Percentiles rank a stretch among this genome's conserved stretches.
Conservation (phyloP, 2,329 filamentous ascomycete genomes). For the Exophiala aquamarina region DNA sequence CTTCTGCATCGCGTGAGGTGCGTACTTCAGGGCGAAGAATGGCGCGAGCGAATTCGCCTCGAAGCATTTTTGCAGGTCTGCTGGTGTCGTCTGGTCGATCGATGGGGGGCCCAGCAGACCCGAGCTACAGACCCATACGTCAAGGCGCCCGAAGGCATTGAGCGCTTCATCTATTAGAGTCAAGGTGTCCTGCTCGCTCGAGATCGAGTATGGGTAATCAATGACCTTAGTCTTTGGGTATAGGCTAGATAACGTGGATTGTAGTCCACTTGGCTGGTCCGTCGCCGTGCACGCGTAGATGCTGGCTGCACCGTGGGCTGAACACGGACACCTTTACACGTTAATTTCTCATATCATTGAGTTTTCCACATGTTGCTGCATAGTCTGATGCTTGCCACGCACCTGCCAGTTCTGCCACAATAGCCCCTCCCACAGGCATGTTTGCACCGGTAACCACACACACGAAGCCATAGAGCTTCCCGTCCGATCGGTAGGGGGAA, state of each 20-base stretch:
- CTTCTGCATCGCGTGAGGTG: constrained; percentile 63
- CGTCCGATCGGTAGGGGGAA: constrained; percentile 58
- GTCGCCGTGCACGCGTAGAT: constrained; percentile 48
- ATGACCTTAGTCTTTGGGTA: constrained; percentile 61
- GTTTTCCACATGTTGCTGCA: background rate
- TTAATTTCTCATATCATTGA: background rate
- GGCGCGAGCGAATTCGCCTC: constrained; percentile 62
- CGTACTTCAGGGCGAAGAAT: constrained; percentile 66
- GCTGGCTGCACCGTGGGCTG: constrained; percentile 64
- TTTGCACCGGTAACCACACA: constrained; percentile 64
- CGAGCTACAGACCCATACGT: constrained; percentile 61
- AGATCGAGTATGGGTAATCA: constrained; percentile 59
- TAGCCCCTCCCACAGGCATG: constrained; percentile 60
- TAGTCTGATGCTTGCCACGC: constrained; percentile 23
- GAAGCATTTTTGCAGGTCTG: constrained; percentile 58
- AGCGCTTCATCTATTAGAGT: constrained; percentile 63
- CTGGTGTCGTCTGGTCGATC: constrained; percentile 56
- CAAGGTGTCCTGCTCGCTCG: constrained; percentile 61
- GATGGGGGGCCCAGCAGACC: constrained; percentile 58
- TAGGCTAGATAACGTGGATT: constrained; percentile 38
- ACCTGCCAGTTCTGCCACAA: constrained; percentile 61
- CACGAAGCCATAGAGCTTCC: constrained; percentile 64
- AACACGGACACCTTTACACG: background rate
- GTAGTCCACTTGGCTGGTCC: constrained; percentile 18
- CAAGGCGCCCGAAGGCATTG: constrained; percentile 59